These are phyloP conservation scores for Falciphora oryzae DNA, from an alignment of 2,329 filamentous ascomycete species.

Conservation along the genomic window DNA sequence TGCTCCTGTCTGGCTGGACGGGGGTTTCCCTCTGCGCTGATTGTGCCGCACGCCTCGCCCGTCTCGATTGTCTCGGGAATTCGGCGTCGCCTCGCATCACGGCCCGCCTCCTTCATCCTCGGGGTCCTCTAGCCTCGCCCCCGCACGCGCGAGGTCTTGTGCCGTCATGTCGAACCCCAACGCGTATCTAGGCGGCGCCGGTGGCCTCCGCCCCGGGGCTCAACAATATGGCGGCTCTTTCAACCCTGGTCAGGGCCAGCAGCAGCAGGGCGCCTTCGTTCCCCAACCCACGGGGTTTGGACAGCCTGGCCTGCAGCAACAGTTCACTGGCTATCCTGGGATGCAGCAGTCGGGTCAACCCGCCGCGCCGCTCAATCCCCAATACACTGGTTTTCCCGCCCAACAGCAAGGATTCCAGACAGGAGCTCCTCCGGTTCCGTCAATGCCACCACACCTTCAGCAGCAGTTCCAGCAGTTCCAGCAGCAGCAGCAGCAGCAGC, in stretches of 20 bases:
- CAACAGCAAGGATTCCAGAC: conserved; percentile 55
- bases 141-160: conserved; percentile 53
- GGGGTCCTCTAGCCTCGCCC: not conserved
- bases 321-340: conserved; percentile 55
- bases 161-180: conserved; percentile 68
- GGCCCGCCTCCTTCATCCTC: not conserved
- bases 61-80: not conserved
- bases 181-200: conserved; percentile 79
- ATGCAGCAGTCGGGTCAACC: conserved; percentile 52
- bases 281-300: conserved; percentile 57
- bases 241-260: conserved; percentile 36
- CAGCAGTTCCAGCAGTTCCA: conserved; percentile 46
- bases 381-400: conserved; percentile 60
- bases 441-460: conserved; percentile 55
- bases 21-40: not conserved
- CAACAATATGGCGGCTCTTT: conserved; percentile 54
- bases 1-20: not conserved
- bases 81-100: not conserved
- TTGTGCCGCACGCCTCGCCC: not conserved
- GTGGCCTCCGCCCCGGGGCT: conserved; percentile 64
- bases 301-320: conserved; percentile 48
- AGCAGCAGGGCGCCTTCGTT: conserved; percentile 46
- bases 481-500: conserved; percentile 41
- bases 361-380: conserved; percentile 54
- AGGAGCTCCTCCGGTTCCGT: conserved; percentile 52